A percentile compares a stretch with the other conserved stretches of the same genome.
Evolutionary conservation across 257 asterid species (phyloP).

Genomic region (Nicotiana sylvestris): DNA sequence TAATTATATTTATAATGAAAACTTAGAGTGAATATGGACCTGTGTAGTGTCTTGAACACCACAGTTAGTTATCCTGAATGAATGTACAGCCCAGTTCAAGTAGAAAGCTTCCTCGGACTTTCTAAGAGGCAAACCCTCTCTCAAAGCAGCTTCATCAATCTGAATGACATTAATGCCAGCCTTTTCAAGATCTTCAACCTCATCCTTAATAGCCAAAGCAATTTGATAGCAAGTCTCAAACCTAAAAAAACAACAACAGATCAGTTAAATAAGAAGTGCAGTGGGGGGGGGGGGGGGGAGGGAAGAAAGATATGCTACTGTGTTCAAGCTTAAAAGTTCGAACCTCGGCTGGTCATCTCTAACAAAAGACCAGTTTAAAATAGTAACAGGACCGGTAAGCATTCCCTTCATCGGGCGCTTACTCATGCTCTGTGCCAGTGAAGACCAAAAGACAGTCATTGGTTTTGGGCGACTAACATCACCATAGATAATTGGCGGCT

Average conservation of each 20-base stretch:
- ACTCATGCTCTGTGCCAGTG: constrained; percentile 95
- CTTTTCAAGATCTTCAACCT: constrained; percentile 97
- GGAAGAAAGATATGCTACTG: neutral
- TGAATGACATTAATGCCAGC: constrained; percentile 85
- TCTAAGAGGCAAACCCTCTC: constrained; percentile 94
- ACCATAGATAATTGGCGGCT: constrained; percentile 97
- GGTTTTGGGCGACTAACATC: constrained; percentile 98
- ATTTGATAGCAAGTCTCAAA: constrained; percentile 90
- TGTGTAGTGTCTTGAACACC: constrained; percentile 91
- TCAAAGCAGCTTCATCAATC: constrained; percentile 91
- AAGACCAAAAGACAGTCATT: constrained; percentile 97
- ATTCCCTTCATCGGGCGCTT: constrained; percentile 99
- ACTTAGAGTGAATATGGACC: constrained; percentile 32
- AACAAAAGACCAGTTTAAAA: constrained; percentile 97
- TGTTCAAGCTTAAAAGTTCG: neutral
- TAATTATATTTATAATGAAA: too few species aligned
- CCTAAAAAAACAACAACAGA: constrained; percentile 30
- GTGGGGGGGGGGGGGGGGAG: too few species aligned
- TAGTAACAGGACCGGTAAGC: constrained; percentile 99
- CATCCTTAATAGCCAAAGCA: constrained; percentile 91
- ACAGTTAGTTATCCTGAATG: constrained; percentile 81
- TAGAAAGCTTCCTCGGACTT: constrained; percentile 85
- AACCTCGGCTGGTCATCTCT: constrained; percentile 95
- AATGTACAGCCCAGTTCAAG: constrained; percentile 97
- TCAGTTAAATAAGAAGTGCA: neutral